A percentile compares a stretch with the other conserved stretches of the same genome.
phyloP scores from a whole-genome alignment of 73 alveolate species.

The Blepharisma japonicum region DNA sequence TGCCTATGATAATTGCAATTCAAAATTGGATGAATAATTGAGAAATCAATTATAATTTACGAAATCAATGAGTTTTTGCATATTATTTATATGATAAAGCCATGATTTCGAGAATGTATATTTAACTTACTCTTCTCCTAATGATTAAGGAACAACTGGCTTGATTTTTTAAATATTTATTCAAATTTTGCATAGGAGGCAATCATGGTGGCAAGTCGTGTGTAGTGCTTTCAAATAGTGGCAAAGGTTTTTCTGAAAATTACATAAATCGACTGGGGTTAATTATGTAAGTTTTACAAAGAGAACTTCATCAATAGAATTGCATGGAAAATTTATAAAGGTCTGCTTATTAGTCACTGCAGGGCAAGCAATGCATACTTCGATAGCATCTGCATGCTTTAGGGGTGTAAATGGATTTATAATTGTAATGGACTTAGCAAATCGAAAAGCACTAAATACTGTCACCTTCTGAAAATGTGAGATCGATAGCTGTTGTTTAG shows the following conservation, averaged over 20 bases:
- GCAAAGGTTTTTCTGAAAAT: background rate
- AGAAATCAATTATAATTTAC: no score
- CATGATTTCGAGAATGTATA: no score
- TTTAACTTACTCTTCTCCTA: no score
- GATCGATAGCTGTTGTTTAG: background rate
- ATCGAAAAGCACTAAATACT: constrained; percentile 37
- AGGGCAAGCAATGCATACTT: constrained; percentile 35
- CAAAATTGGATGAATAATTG: no score
- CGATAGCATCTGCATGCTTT: constrained; percentile 44
- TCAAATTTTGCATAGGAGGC: no score
- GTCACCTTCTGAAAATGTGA: constrained; percentile 25
- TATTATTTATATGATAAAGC: no score
- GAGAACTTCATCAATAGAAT: background rate
- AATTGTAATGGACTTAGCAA: constrained; percentile 48
- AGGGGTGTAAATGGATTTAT: constrained; percentile 49
- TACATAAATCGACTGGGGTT: background rate
- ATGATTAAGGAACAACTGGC: no score
- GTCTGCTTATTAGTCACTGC: constrained; percentile 43
- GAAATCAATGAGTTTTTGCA: no score
- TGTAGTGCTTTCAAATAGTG: background rate
- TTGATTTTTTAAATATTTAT: no score
- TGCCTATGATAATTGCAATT: no score
- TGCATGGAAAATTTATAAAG: background rate
- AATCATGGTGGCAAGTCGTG: background rate
- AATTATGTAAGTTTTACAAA: no score